phyloP scores from a whole-genome alignment of 2,329 filamentous ascomycete genomes.

The Fusarium torreyae region DNA sequence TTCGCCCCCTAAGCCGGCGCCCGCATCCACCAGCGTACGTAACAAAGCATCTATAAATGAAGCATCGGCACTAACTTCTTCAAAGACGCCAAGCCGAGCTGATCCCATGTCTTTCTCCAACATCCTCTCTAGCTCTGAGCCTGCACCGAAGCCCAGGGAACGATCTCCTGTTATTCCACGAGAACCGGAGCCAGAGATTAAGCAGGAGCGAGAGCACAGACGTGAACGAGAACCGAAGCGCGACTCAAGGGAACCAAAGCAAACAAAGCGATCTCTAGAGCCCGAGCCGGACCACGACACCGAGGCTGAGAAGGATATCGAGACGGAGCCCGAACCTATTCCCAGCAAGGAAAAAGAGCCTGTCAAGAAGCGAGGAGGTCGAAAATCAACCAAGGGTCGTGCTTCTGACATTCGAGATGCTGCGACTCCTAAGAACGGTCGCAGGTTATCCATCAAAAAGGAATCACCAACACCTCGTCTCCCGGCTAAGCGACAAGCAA shows the following conservation, averaged over 20 bases:
- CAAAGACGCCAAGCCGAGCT: conserved; percentile 78
- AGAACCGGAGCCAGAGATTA: conserved; percentile 41
- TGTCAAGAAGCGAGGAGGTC: conserved; percentile 52
- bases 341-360: conserved; percentile 49
- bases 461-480: conserved; percentile 64
- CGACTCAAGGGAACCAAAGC: conserved; percentile 44
- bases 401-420: conserved; percentile 67
- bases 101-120: conserved; percentile 98
- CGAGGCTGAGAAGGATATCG: conserved; percentile 55
- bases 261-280: conserved; percentile 51
- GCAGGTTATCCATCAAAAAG: conserved; percentile 67
- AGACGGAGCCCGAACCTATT: conserved; percentile 53
- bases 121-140: conserved; percentile 86
- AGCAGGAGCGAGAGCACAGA: conserved; percentile 29
- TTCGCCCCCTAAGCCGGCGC: conserved; percentile 58
- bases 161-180: conserved; percentile 59
- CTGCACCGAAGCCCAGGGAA: conserved; percentile 68
- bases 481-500: conserved; percentile 71
- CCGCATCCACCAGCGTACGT: conserved; percentile 58
- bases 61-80: conserved; percentile 32
- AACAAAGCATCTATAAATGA: conserved; percentile 18
- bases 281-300: conserved; percentile 51
- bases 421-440: conserved; percentile 64
- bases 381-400: conserved; percentile 64
- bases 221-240: conserved; percentile 39